These are phyloP conservation scores for Sporothrix luriei DNA, from an alignment of 2,329 filamentous ascomycete species.

Conservation along the genomic window DNA sequence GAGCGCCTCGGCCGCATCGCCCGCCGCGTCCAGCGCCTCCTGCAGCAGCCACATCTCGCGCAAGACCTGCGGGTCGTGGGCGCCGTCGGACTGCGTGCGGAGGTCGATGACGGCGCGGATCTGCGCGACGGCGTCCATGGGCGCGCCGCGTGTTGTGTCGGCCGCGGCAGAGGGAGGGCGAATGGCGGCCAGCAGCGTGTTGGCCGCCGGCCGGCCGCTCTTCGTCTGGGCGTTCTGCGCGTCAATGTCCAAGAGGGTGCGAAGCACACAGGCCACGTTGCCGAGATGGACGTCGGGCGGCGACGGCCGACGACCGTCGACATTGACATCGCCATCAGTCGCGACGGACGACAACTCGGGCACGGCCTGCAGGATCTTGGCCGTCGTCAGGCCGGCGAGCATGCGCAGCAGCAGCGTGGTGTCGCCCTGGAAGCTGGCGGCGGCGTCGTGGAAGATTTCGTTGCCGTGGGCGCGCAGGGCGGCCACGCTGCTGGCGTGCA, in stretches of 20 bases:
- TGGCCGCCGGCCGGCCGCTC: background rate
- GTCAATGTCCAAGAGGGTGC: slow-evolving; percentile 9
- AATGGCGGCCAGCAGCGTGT: background rate
- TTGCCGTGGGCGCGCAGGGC: slow-evolving; percentile 12
- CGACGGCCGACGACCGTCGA: background rate
- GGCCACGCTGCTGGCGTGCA: background rate
- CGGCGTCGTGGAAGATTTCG: background rate
- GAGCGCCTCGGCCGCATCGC: background rate
- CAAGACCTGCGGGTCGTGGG: slow-evolving; percentile 32
- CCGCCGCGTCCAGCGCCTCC: background rate
- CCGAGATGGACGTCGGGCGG: background rate
- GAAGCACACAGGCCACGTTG: slow-evolving; percentile 19
- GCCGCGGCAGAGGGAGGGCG: no score
- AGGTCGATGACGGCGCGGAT: slow-evolving; percentile 20
- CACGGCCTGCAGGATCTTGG: background rate
- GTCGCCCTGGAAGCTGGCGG: background rate
- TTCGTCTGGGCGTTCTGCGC: background rate
- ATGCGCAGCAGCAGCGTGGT: background rate
- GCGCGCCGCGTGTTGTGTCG: no score
- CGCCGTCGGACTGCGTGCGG: slow-evolving; percentile 33
- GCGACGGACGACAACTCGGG: slow-evolving; percentile 12
- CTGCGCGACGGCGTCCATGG: background rate
- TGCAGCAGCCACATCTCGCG: slow-evolving; percentile 34
- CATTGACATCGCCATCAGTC: background rate
- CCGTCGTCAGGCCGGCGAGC: background rate